Evolutionary conservation across 1,284 basidiomycete genomes (phyloP), one percentile per base, ranked within the genome.

Genomic region (Spongiforma sp.): DNA sequence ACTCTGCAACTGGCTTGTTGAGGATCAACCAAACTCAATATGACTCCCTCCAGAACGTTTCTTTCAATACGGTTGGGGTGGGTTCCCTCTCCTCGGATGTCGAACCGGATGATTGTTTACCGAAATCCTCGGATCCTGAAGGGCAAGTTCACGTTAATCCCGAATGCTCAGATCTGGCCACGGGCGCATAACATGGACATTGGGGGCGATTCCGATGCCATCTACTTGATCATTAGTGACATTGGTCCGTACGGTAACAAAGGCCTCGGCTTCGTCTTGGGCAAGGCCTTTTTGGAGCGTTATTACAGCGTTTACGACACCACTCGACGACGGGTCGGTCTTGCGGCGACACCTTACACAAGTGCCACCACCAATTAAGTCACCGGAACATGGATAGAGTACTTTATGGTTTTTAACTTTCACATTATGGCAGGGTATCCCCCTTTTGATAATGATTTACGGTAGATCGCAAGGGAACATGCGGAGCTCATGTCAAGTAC

Each of bases 301-400:
- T 91, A 86, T 83, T 90, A 90, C 77, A 82, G 83, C 32, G 86
- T 89, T 37, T 90, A 78, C 70, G 90, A 91, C 70, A 86, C 86
- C 33, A 76, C 80, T 53, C 86, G 86, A 76, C 63, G 69, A 11
- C 80, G 71, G 26, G 79, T 89, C 64, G 87, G 88, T n/a, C 82
- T 89, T 60, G 86, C 88, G 14, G 83, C 78, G 46, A 88, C 87
- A 4, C 65, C 77, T 5, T 85, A 80, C 78, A 90, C 88, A n/a
- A 69, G 62, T 32, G 79, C 86, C n/a, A 88, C 81, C 37, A 79
- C 78, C 63, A 90, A 90, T 77, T 89, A 76, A 77, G 50, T 14
- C n/a, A n/a, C n/a, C n/a, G n/a, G n/a, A n/a, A n/a, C n/a, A n/a
- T n/a, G n/a, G n/a, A n/a, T n/a, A n/a, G n/a, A n/a, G n/a, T n/a